Conservation (phyloP, 116 monocot genomes). For the Phalaenopsis hybrid region DNA sequence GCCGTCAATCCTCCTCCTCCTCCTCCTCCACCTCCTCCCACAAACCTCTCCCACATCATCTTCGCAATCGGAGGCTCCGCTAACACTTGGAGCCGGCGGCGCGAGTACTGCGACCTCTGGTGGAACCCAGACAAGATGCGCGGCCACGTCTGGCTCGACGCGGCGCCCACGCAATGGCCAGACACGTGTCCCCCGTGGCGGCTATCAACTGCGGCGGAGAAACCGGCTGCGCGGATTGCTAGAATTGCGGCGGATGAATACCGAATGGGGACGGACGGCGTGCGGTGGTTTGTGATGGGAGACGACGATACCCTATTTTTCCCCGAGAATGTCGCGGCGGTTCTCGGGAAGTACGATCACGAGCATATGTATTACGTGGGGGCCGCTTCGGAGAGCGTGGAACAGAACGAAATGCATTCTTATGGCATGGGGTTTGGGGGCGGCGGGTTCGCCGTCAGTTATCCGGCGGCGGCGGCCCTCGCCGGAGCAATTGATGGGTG, state of each 20-base stretch:
- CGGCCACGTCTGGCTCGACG: conserved; percentile 80
- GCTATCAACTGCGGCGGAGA: conserved; percentile 49
- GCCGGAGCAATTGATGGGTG: conserved; percentile 56
- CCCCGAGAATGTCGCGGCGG: conserved; percentile 61
- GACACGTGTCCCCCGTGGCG: conserved; percentile 29
- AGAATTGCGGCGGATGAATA: conserved; percentile 79
- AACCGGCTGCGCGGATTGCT: conserved; percentile 78
- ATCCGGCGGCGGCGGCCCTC: conserved; percentile 49
- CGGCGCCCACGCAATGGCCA: conserved; percentile 25
- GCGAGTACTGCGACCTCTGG: conserved; percentile 83
- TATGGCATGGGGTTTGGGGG: conserved; percentile 88
- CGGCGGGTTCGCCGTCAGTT: conserved; percentile 88
- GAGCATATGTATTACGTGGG: conserved; percentile 79
- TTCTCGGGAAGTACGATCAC: conserved; percentile 66
- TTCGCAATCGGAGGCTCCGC: conserved; percentile 81
- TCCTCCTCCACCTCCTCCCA: conserved; percentile 10
- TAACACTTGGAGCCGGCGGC: conserved; percentile 49
- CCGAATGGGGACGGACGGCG: conserved; percentile 35
- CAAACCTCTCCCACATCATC: conserved; percentile 51
- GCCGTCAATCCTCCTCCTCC: neutral
- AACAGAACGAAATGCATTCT: conserved; percentile 86
- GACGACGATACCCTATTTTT: conserved; percentile 97
- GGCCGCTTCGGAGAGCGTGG: conserved; percentile 60
- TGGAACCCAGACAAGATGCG: conserved; percentile 57
- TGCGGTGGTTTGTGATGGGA: conserved; percentile 87